Conservation (phyloP, 208 protist species). For the Acanthamoeba triangularis region DNA sequence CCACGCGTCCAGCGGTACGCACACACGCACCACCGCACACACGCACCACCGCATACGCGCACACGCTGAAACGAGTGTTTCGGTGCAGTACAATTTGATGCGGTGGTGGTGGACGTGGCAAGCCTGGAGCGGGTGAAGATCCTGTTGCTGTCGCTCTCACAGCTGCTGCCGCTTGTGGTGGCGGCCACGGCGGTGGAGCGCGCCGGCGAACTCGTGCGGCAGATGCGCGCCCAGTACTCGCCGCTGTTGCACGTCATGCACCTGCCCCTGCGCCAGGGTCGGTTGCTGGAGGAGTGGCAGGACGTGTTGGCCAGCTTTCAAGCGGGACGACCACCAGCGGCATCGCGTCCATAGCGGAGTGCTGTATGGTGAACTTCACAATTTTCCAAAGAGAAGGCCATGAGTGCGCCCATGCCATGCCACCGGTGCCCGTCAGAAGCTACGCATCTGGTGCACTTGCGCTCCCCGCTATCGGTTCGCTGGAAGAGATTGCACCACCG, state of each 20-base stretch:
- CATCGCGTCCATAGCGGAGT: no score
- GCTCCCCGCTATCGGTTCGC: no score
- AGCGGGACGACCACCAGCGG: no score
- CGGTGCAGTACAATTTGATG: not conserved
- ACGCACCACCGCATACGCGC: no score
- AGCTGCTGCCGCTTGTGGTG: conserved; percentile 9
- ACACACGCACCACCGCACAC: no score
- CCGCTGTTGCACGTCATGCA: conserved; percentile 39
- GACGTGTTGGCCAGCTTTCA: not conserved
- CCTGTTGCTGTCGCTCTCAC: not conserved
- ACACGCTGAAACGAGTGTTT: no score
- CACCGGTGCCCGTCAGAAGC: no score
- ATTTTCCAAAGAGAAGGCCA: no score
- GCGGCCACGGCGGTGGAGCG: not conserved
- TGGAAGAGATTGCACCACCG: no score
- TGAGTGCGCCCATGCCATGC: no score
- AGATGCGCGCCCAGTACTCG: not conserved
- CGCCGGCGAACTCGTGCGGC: not conserved
- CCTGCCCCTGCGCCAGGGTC: not conserved
- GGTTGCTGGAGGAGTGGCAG: not conserved
- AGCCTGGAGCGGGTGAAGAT: not conserved
- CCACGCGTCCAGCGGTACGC: not conserved
- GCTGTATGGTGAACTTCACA: no score
- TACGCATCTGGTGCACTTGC: no score
- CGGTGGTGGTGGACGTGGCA: conserved; percentile 1